Evolutionary conservation across 192 early-diverging fungal species (phyloP), one percentile per base, ranked within the genome.

Genomic region (Diversispora eburnea): DNA sequence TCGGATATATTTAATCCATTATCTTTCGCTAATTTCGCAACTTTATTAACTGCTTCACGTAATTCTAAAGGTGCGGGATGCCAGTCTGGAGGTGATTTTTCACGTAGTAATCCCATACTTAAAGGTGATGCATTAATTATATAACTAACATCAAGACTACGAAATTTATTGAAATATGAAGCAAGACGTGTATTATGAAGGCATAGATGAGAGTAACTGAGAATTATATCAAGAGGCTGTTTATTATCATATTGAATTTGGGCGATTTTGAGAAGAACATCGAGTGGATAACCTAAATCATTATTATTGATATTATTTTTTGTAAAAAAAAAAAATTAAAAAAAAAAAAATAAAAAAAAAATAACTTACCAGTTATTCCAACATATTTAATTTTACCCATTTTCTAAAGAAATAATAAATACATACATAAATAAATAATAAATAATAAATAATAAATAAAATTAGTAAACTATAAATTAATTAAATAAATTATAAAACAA

Each of bases 141-240:
- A 8, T 82, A 84, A 22, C 77, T 59, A 19, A 92, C 87, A 39
- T 87, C 90, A 41, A 78, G 75, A 12, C 77, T 79, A 15, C 59
- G 76, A 56, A 91, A 85, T 43, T 75, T 67, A 5, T 81, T 80
- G 19, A 84, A 75, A 62, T 86, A 89, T 4, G 84, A 80, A 0
- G 72, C 61, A 5, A 92, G 76, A 8, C 58, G 63, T 17, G 85
- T 88, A 72, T 87, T 90, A 58, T 91, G 88, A 52, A 92, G 76
- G 42, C 85, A 89, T 48, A 88, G 88, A 74, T 90, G 88, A 76
- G 88, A 89, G 54, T 92, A 92, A 6, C 89, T 87, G 6, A 91
- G 72, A 52, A 90, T 78, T 22, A 86, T 81, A 72, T 91, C 90
- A 12, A 91, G 73, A 4, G 87, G 88, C 43, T 80, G 77, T 2